Evolutionary conservation across 305 asterid genomes (phyloP).

Genomic region (Solanum hybrid): DNA sequence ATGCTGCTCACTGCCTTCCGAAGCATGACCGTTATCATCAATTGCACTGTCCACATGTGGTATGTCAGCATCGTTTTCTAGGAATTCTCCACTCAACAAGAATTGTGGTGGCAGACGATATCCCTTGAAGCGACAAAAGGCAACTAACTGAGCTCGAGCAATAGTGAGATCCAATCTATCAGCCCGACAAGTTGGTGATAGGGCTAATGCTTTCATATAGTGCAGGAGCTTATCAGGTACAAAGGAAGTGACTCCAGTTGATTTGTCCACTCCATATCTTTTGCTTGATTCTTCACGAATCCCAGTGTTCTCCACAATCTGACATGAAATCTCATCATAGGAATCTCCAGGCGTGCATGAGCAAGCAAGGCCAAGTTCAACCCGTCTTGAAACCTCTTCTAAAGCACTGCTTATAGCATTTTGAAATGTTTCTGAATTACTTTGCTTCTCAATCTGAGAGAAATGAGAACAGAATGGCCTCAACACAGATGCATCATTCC

Average conservation of each 20-base stretch:
- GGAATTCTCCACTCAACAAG: conserved; percentile 35
- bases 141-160: conserved; percentile 63
- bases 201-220: conserved; percentile 46
- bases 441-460: conserved; percentile 71
- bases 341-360: conserved; percentile 56
- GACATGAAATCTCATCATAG: conserved; percentile 40
- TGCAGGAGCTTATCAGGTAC: conserved; percentile 64
- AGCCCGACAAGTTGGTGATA: conserved; percentile 35
- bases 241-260: conserved; percentile 42
- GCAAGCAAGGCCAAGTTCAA: conserved; percentile 75
- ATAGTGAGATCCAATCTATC: conserved; percentile 60
- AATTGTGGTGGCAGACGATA: conserved; percentile 36
- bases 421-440: conserved; percentile 71
- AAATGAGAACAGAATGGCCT: conserved; percentile 72
- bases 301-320: conserved; percentile 74
- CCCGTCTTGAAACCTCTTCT: conserved; percentile 79
- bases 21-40: conserved; percentile 6
- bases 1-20: conserved; percentile 3
- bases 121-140: conserved; percentile 63
- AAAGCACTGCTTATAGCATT: conserved; percentile 68
- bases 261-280: conserved; percentile 59
- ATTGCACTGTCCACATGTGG: conserved; percentile 15
- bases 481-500: conserved; percentile 84
- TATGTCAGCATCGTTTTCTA: conserved; percentile 31
- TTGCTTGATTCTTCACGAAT: conserved; percentile 68